Base-by-base conservation (phyloP, 345 rosid species). In the Salix viminalis region DNA sequence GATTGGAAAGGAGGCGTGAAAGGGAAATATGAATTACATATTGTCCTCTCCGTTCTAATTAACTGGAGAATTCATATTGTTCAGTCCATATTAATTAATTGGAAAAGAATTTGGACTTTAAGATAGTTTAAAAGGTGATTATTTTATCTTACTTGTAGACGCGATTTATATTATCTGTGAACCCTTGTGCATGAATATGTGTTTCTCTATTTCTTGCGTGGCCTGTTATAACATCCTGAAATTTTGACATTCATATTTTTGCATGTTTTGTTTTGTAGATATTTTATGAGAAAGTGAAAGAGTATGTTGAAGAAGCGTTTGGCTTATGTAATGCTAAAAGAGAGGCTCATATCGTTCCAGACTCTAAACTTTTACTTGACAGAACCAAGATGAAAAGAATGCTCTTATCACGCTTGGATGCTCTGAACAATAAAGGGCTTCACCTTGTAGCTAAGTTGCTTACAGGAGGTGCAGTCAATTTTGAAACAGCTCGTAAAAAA, bases 341-440 rank as follows among this genome's bases (percentile, higher is more conserved):
- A 60, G 79, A 72, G 69, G 16, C 77, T 46, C 52, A 74, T 65
- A 72, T 21, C 46, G 41, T 69, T 79, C 71, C 76, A 73, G 86
- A 61, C 52, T 75, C 69, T 4, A 62, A 73, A 39, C 65, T 75
- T 30, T 71, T 77, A 71, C 73, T 80, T 69, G 83, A 85, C 44
- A 30, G 76, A 65, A 75, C 65, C 44, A 80, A 84, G 26, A 24
- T 84, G 67, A 76, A 41, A 72, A 83, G 79, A 76, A 70, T 77
- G 73, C 83, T 93, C 52, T 56, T 72, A 50, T 82, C 86, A 19
- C 71, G 76, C 78, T 80, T 89, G 44, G 84, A 91, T 79, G 84
- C 85, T 75, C 77, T 95, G 85, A 90, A 89, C 46, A 91, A 76
- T 75, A 83, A 82, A 68, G 96, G 93, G 65, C 92, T 93, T 77